These are phyloP conservation scores for Leucosporidium scottii DNA, from an alignment of 768 basidiomycete species.

Conservation along the genomic window DNA sequence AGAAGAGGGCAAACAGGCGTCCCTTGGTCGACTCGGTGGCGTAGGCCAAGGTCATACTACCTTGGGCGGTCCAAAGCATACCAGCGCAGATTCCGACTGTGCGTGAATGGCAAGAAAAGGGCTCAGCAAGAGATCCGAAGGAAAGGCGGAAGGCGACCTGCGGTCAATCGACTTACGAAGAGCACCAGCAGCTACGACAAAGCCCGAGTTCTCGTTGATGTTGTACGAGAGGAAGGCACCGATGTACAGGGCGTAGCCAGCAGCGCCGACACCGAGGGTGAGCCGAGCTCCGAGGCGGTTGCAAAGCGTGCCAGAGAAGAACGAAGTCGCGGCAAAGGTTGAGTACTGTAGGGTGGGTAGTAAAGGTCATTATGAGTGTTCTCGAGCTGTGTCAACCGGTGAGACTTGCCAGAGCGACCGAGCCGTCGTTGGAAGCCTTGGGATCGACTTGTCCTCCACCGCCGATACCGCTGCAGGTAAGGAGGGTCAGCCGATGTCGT, in stretches of 20 bases:
- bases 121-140: no score
- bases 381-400: no score
- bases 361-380: no score
- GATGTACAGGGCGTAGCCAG: conserved; percentile 58
- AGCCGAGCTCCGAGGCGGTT: conserved; percentile 70
- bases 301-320: conserved; percentile 66
- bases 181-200: conserved; percentile 58
- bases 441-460: conserved; percentile 67
- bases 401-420: conserved; percentile 9
- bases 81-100: conserved; percentile 61
- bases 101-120: conserved; percentile 45
- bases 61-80: conserved; percentile 75
- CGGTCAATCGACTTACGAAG: not conserved
- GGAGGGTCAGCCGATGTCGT: no score
- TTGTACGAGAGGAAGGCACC: conserved; percentile 51
- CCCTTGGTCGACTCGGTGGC: conserved; percentile 48
- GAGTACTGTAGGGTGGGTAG: conserved; percentile 60
- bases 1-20: conserved; percentile 16
- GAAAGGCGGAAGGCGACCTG: not conserved
- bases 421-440: conserved; percentile 59
- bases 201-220: conserved; percentile 57
- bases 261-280: conserved; percentile 65
- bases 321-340: conserved; percentile 56
- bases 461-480: conserved; percentile 50
- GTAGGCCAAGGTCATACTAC: conserved; percentile 76